Evolutionary conservation across 1,284 basidiomycete species (phyloP), one percentile per base, ranked within the genome.

Genomic region (Phellopilus nigrolimitatus): DNA sequence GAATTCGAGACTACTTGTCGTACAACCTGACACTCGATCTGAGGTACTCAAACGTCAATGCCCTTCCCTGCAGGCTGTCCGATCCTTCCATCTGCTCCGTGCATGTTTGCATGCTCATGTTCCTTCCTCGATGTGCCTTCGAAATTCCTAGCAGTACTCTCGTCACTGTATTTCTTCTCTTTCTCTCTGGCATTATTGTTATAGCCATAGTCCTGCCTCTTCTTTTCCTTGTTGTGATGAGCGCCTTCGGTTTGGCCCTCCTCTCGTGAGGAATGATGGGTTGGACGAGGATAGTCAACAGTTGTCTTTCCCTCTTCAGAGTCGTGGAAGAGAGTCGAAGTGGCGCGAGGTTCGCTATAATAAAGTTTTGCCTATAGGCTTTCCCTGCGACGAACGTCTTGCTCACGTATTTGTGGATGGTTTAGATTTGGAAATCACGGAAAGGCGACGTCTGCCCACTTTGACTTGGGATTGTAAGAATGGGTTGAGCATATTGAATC

Each of bases 371-470:
- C 24, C 17, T 48, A 10, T 30, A 53, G 45, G 51, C 30, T 38
- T 25, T 12, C 40, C 3, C 17, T 43, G 13, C 7, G 17, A 10
- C 10, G 10, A 22, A 24, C 6, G 13, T 19, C 28, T 13, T 24
- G 68, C 74, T 56, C 59, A 78, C 76, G 64, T 49, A 21, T 64
- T 46, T n/a, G 53, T 54, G 51, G 70, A 66, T 33, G 70, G 62
- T 59, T 69, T 72, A 56, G 67, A 67, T 47, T 67, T 71, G 7
- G 70, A 62, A 49, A 64, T 73, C 25, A 74, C 58, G 13, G 82
- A 85, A 43, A 80, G 71, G 21, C 82, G 76, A 28, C 82, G 74
- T 24, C 82, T 80, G 41, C 75, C 82, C 19, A 84, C 82, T 68
- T 79, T 82, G 59, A 82, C 82, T 84, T 48, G 17, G 19, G 38